Percentiles rank a stretch among this genome's conserved stretches.
Evolutionary conservation across 202 grass and related monocot genomes (phyloP).

Genomic region (Elaeis oleifera): DNA sequence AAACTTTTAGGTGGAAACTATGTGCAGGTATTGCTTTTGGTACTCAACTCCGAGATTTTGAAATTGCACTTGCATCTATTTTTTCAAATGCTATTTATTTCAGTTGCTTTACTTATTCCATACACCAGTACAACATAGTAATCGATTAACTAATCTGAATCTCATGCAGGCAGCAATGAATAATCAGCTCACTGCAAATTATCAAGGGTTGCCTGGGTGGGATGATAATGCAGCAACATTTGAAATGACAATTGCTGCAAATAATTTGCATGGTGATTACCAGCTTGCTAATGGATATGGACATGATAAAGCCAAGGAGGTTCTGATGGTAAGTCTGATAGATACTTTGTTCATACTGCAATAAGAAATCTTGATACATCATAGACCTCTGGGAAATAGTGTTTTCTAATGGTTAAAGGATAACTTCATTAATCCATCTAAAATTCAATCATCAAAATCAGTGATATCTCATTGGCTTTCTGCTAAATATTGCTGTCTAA

Average conservation of each 20-base stretch:
- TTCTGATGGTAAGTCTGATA: slow-evolving; percentile 47
- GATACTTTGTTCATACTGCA: neutral
- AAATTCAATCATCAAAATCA: no score
- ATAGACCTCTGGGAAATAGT: no score
- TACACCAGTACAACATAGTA: no score
- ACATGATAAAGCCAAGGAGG: slow-evolving; percentile 25
- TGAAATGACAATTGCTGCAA: slow-evolving; percentile 60
- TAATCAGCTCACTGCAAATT: slow-evolving; percentile 49
- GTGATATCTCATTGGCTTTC: neutral
- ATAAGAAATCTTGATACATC: no score
- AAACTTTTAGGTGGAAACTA: slow-evolving; percentile 57
- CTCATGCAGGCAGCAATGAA: slow-evolving; percentile 55
- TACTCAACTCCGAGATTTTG: neutral
- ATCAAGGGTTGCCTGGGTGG: slow-evolving; percentile 60
- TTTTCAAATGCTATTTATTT: no score
- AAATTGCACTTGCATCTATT: no score
- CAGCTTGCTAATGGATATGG: slow-evolving; percentile 81
- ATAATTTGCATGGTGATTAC: slow-evolving; percentile 69
- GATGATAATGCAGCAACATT: slow-evolving; percentile 63
- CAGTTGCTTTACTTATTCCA: no score
- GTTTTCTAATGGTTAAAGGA: no score
- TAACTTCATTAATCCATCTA: no score
- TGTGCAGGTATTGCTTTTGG: slow-evolving; percentile 40
- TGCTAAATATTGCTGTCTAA: neutral
- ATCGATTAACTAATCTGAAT: neutral